Evolutionary conservation across 2,329 filamentous ascomycete genomes (phyloP).

Genomic region (Xylariaceae sp.): DNA sequence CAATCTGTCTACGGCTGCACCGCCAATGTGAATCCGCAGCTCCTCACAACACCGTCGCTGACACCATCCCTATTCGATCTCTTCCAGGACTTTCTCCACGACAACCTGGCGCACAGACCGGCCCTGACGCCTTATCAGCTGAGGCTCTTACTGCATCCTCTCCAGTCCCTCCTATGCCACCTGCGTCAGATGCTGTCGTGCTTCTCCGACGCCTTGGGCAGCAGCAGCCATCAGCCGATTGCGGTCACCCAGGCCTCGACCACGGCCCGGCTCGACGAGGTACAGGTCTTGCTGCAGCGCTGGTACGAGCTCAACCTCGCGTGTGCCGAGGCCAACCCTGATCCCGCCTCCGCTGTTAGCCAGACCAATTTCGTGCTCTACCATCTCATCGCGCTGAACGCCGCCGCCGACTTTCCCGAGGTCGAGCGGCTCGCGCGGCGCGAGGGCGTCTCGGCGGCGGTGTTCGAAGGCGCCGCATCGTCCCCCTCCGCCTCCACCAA

Average conservation of each 20-base stretch:
- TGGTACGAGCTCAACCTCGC: constrained; percentile 60
- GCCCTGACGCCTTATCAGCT: constrained; percentile 47
- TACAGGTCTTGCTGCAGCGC: constrained; percentile 53
- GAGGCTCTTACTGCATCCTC: constrained; percentile 59
- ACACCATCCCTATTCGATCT: constrained; percentile 56
- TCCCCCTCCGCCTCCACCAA: no score
- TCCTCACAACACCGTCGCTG: constrained; percentile 40
- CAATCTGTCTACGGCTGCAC: constrained; percentile 50
- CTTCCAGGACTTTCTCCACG: constrained; percentile 60
- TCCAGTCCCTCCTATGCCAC: constrained; percentile 59
- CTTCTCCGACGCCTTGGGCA: constrained; percentile 48
- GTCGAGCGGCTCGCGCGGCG: constrained; percentile 59
- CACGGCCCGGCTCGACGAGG: constrained; percentile 54
- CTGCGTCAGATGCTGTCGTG: constrained; percentile 58
- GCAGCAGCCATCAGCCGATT: constrained; percentile 32
- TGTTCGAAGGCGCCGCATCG: no score
- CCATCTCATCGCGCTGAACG: constrained; percentile 63
- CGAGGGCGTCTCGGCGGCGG: no score
- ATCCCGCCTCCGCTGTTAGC: constrained; percentile 51
- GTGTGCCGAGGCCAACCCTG: constrained; percentile 47
- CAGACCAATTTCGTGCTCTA: constrained; percentile 61
- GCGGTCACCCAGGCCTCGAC: constrained; percentile 53
- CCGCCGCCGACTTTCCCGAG: constrained; percentile 58
- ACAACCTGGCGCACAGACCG: constrained; percentile 45
- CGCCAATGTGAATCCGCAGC: constrained; percentile 41